Evolutionary conservation across 2,329 filamentous ascomycete genomes (phyloP), one percentile per base, ranked within the genome.

Genomic region (Ophiostoma piceae): DNA sequence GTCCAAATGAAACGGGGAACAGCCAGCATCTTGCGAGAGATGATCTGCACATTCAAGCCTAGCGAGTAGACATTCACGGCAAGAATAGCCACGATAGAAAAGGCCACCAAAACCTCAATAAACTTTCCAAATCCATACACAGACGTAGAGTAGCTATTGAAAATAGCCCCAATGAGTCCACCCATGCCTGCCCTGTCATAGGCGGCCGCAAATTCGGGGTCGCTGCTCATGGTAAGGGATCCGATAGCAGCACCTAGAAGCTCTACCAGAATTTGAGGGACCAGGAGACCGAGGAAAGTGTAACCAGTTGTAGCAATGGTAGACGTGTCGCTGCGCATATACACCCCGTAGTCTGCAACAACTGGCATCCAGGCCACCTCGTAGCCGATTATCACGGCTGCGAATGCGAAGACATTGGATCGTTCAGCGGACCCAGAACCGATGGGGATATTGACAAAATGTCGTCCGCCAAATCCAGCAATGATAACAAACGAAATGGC

Each of bases 341-440:
- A 65, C 6, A 65, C 62, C 2, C 62, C 62, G n/a, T 65, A 65
- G 19, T 65, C 62, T n/a, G 62, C 62, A 22, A 65, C 62, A 12
- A 65, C 62, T n/a, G 62, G 62, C 62, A 65, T 37, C 62, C 62
- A 65, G 19, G 62, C 35, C 11, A 39, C 62, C 3, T 65, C 62
- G n/a, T 65, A 39, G 19, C 62, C 62, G 35, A 65, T 65, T 4
- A 65, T 65, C 8, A 65, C 62, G 2, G 62, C 12, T 11, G 62
- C 62, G 39, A 65, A 65, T 9, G 62, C 62, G 22, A 39, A 39
- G 2, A 65, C 62, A 14, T 65, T 65, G 3, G 62, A 19, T 22
- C 62, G 19, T 35, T 65, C 62, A 2, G 62, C 5, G 8, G 62
- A 39, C 1, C 62, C 62, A 8, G 35, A 35, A 14, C 35, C 62